These are phyloP conservation scores for Eremochloa ophiuroides DNA, from an alignment of 176 grass and related monocot species.

Conservation along the genomic window DNA sequence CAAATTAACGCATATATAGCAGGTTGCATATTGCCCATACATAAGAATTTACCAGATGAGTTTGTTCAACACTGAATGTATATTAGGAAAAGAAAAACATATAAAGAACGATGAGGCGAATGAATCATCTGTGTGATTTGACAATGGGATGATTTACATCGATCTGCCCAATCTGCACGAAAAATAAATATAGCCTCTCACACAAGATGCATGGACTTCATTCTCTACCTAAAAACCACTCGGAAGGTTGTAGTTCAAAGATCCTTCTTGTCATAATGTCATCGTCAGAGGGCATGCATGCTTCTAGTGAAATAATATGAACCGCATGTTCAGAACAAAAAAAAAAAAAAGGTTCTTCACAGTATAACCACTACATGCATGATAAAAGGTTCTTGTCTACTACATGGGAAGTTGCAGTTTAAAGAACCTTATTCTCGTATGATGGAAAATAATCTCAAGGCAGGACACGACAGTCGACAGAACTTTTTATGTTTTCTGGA, in stretches of 20 bases:
- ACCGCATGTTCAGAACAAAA: background rate
- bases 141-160: too few species aligned
- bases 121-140: too few species aligned
- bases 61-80: too few species aligned
- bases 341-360: background rate
- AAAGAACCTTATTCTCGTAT: background rate
- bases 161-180: background rate
- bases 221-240: background rate
- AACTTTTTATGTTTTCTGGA: background rate
- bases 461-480: background rate
- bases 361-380: background rate
- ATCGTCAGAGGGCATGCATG: background rate
- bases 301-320: background rate
- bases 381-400: background rate
- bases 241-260: constrained; percentile 1
- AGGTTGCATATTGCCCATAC: too few species aligned
- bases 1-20: too few species aligned
- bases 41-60: too few species aligned
- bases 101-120: too few species aligned
- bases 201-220: background rate
- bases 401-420: background rate
- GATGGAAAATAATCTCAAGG: background rate
- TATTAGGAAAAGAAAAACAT: too few species aligned
- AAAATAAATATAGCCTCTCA: background rate
- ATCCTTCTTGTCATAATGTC: background rate